Percentiles rank a stretch among this genome's conserved stretches.
Evolutionary conservation across 148 eudicot species (phyloP).

Genomic region (Cornus controversa): DNA sequence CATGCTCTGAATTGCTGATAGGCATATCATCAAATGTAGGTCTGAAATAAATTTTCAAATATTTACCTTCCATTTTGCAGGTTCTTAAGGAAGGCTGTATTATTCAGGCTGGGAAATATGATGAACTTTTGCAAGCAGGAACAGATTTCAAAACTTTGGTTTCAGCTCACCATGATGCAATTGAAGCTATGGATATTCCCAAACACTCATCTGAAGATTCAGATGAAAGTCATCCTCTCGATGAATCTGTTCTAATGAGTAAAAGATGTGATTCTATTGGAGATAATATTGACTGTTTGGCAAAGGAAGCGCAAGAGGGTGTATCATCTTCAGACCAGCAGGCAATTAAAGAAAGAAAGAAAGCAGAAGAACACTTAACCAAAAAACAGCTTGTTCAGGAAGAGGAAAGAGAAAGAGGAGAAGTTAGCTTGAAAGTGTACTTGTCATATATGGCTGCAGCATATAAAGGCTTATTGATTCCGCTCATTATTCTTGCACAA

Average conservation of each 20-base stretch:
- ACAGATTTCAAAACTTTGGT: slow-evolving; percentile 79
- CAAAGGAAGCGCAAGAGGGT: slow-evolving; percentile 58
- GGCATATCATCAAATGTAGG: not conserved
- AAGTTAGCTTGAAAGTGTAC: slow-evolving; percentile 85
- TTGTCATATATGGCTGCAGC: slow-evolving; percentile 89
- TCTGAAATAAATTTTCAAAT: not conserved
- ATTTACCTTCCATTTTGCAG: slow-evolving; percentile 32
- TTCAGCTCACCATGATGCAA: slow-evolving; percentile 88
- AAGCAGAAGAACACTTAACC: slow-evolving; percentile 72
- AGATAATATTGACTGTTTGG: slow-evolving; percentile 32
- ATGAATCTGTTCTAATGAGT: slow-evolving; percentile 26
- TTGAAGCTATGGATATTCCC: slow-evolving; percentile 78
- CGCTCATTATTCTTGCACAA: slow-evolving; percentile 80
- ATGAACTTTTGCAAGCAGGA: slow-evolving; percentile 82
- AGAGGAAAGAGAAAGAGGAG: slow-evolving; percentile 89
- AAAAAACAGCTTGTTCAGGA: slow-evolving; percentile 94
- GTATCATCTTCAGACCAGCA: slow-evolving; percentile 56
- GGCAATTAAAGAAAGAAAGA: slow-evolving; percentile 84
- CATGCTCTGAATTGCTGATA: not conserved
- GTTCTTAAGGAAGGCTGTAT: slow-evolving; percentile 89
- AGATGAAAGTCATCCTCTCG: slow-evolving; percentile 39
- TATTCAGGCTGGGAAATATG: slow-evolving; percentile 87
- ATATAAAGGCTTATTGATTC: slow-evolving; percentile 80
- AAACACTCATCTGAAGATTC: slow-evolving; percentile 68
- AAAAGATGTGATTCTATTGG: slow-evolving; percentile 43